Evolutionary conservation across 2,329 filamentous ascomycete genomes (phyloP), one percentile per base, ranked within the genome.

Genomic region (Cordyceps fumosorosea): DNA sequence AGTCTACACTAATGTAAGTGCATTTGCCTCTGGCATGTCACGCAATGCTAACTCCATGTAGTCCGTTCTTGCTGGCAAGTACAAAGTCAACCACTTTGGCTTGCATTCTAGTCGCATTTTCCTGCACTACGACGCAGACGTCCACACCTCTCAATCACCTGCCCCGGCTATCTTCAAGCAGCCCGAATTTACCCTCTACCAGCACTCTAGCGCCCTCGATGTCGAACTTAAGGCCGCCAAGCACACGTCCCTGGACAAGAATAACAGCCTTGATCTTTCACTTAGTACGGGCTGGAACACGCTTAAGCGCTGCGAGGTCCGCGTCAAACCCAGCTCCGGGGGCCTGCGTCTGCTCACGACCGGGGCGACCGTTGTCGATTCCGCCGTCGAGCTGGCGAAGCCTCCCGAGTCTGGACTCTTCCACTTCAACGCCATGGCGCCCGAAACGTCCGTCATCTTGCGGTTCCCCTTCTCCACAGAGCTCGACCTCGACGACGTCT

Each of bases 391-490:
- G 22, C 78, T 82, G 60, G 73, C 77, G 2, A 82, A 79, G 62
- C 78, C 78, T 3, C 76, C 81, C 0, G 84, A 86, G 62, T 76
- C 80, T 3, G 84, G 85, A 0, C 66, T 81, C 5, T 80, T 88
- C 61, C 72, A 70, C 47, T 81, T 88, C 58, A 75, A 76, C 0
- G 65, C 75, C 0, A 73, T 90, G 51, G 66, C 73, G 0, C 66
- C 78, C 0, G 68, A 79, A 3, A 77, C 78, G 0, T 75, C 70
- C 0, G 74, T 89, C 22, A 85, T 79, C 24, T 78, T 97, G 24
- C 79, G 80, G 7, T 83, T 93, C 53, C 93, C 93, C 0, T 99
- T 96, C 68, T 93, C 89, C 1, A 81, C 93, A 12, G 93, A 97
- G 71, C 87, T 89, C 63, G 86, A 91, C 50, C 81, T 90, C 0